These are phyloP conservation scores for Lasiosphaeria ovina DNA, from an alignment of 495 filamentous ascomycete genomes.

Conservation along the genomic window DNA sequence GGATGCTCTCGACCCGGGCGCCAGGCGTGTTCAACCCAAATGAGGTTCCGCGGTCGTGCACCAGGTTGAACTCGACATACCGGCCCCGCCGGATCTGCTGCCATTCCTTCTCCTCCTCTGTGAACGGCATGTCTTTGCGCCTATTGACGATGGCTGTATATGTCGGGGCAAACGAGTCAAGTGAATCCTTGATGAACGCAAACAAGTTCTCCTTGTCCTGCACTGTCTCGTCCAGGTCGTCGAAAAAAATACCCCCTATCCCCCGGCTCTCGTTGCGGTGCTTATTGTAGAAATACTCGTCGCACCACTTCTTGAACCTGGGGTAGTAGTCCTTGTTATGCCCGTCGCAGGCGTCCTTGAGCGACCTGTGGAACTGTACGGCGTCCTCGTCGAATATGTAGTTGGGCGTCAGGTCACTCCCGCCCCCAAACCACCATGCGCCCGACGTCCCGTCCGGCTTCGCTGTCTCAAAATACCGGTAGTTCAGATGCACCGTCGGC, in stretches of 20 bases:
- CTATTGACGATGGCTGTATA: conserved; percentile 86
- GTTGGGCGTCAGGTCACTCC: conserved; percentile 86
- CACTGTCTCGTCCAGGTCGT: conserved; percentile 85
- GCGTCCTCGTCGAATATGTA: conserved; percentile 98
- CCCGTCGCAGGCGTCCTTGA: conserved; percentile 90
- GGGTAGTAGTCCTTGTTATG: conserved; percentile 93
- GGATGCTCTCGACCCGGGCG: conserved; percentile 88
- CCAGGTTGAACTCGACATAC: conserved; percentile 98
- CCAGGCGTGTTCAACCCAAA: conserved; percentile 94
- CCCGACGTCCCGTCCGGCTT: conserved; percentile 69
- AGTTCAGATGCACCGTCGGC: conserved; percentile 97
- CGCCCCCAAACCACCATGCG: conserved; percentile 97
- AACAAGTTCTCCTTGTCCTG: conserved; percentile 84
- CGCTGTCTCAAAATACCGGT: conserved; percentile 97
- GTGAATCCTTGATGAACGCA: conserved; percentile 80
- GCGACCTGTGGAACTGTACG: conserved; percentile 89
- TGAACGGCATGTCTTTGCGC: conserved; percentile 88
- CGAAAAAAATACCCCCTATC: conserved; percentile 97
- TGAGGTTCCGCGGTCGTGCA: conserved; percentile 92
- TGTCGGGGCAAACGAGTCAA: conserved; percentile 83
- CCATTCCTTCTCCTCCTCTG: conserved; percentile 85
- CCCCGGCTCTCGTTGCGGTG: conserved; percentile 89
- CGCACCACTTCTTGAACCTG: conserved; percentile 97
- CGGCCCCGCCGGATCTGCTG: conserved; percentile 88
- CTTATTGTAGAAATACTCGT: conserved; percentile 92